Conservation (phyloP, 345 rosid genomes). For the Salix udensis region DNA sequence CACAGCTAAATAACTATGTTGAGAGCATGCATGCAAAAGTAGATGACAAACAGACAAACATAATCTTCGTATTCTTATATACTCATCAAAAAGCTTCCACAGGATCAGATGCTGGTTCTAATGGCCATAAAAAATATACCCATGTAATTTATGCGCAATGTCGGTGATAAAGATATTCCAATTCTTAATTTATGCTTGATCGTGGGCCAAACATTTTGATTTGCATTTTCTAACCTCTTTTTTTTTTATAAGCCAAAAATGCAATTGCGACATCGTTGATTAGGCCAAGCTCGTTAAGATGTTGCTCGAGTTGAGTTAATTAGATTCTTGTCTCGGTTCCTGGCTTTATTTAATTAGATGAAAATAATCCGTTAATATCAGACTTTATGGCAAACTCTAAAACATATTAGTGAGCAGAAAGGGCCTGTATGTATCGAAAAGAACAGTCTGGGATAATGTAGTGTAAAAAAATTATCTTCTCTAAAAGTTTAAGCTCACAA, state of each 20-base stretch:
- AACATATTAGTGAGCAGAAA: neutral
- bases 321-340: neutral
- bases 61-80: neutral
- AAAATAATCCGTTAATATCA: neutral
- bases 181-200: neutral
- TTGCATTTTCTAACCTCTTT: neutral
- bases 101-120: conserved; percentile 5
- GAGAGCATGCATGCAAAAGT: neutral
- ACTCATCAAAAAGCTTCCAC: neutral
- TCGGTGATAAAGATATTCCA: neutral
- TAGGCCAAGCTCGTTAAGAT: neutral
- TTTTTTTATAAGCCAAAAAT: neutral
- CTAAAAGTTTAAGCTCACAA: too few species aligned
- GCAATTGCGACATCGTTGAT: neutral
- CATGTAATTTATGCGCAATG: neutral
- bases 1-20: neutral
- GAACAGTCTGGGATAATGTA: too few species aligned
- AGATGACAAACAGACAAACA: neutral
- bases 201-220: neutral
- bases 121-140: neutral
- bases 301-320: neutral
- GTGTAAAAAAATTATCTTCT: too few species aligned
- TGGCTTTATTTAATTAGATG: neutral
- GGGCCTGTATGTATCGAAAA: neutral
- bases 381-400: neutral